Conservation (phyloP, 73 alveolate genomes). For the Paramecium bursaria region DNA sequence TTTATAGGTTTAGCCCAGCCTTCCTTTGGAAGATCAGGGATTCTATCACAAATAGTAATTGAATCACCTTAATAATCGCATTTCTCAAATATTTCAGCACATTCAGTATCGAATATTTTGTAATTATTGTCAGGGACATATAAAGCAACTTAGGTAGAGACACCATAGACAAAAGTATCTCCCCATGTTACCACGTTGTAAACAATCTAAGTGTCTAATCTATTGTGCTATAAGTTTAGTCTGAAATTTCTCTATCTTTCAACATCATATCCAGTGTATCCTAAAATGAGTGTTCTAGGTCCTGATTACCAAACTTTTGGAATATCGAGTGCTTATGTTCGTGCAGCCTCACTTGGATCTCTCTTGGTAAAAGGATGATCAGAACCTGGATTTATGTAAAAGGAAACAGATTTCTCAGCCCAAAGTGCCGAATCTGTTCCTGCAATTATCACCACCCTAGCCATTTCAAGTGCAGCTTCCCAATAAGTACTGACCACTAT, state of each 20-base stretch:
- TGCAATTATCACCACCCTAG: not conserved
- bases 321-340: not conserved
- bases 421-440: constrained; percentile 33
- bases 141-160: not conserved
- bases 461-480: not conserved
- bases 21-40: constrained; percentile 6
- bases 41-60: constrained; percentile 22
- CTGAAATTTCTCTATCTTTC: constrained; percentile 46
- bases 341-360: constrained; percentile 54
- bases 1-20: constrained; percentile 64
- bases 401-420: not conserved
- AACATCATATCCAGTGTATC: not conserved
- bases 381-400: constrained; percentile 22
- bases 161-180: not conserved
- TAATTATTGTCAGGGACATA: not conserved
- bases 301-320: constrained; percentile 26
- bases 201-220: not conserved
- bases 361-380: constrained; percentile 29
- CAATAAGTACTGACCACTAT: not conserved
- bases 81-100: constrained; percentile 27
- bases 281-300: not conserved
- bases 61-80: constrained; percentile 56
- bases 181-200: not conserved
- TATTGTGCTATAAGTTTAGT: not conserved
- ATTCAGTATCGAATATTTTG: constrained; percentile 17